A percentile compares a stretch with the other conserved stretches of the same genome.
Conservation (phyloP, 441 rosid species). For the Aleurites moluccanus region DNA sequence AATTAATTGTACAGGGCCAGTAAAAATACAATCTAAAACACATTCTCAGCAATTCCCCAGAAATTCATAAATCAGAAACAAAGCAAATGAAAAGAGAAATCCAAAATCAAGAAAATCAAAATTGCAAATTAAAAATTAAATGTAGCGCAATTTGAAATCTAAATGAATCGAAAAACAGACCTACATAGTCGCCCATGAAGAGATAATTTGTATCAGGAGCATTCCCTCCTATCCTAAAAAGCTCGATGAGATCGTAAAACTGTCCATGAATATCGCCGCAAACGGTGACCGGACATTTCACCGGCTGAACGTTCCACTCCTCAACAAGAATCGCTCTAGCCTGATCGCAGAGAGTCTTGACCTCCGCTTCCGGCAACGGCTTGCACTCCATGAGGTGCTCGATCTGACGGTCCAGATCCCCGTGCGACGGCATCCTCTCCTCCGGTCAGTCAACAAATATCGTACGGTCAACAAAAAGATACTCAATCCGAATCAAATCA, state of each 20-base stretch:
- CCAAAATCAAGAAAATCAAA: neutral
- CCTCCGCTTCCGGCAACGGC: conserved; percentile 85
- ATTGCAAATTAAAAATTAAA: neutral
- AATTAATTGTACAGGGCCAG: neutral
- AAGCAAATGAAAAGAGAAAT: neutral
- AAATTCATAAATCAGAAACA: neutral
- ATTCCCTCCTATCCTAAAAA: conserved; percentile 90
- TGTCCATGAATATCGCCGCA: conserved; percentile 99
- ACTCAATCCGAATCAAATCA: neutral
- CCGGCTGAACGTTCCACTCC: conserved; percentile 99
- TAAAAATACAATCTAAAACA: neutral
- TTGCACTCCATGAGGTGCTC: conserved; percentile 98
- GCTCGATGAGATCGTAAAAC: conserved; percentile 95
- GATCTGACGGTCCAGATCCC: conserved; percentile 98
- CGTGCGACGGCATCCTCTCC: conserved; percentile 71
- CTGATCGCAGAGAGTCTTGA: conserved; percentile 90
- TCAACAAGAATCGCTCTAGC: conserved; percentile 92
- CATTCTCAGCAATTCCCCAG: neutral
- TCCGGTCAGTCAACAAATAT: conserved; percentile 16
- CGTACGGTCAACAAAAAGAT: conserved; percentile 10
- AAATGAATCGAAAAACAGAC: conserved; percentile 40
- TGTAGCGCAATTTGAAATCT: neutral
- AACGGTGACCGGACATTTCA: conserved; percentile 98
- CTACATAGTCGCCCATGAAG: conserved; percentile 99
- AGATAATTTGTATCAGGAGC: conserved; percentile 97